phyloP scores from a whole-genome alignment of 169 alveolate species.

The Amoebophrya sp. region DNA sequence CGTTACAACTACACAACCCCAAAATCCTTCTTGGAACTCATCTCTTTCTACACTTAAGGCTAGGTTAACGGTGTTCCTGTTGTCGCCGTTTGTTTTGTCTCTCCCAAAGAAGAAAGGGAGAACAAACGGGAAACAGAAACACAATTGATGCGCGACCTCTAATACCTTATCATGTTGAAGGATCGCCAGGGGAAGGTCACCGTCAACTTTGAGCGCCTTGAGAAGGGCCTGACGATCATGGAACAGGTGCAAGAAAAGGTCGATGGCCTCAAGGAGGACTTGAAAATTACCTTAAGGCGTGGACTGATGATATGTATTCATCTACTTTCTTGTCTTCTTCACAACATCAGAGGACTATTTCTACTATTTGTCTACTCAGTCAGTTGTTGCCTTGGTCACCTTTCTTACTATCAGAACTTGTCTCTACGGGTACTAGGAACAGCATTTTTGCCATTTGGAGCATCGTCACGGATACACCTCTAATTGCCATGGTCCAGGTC shows the following conservation, averaged over 20 bases:
- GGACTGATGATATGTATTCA: too few relatives aligned
- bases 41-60: slow-evolving; percentile 80
- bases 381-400: too few relatives aligned
- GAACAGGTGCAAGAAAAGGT: slow-evolving; percentile 76
- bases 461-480: too few relatives aligned
- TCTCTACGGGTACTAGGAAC: too few relatives aligned
- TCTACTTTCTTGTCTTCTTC: too few relatives aligned
- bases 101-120: neutral
- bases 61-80: slow-evolving; percentile 71
- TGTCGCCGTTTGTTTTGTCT: slow-evolving; percentile 51
- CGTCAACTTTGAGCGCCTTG: slow-evolving; percentile 68
- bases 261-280: slow-evolving; percentile 77
- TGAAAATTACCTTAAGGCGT: too few relatives aligned
- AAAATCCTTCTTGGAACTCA: slow-evolving; percentile 86
- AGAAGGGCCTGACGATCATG: slow-evolving; percentile 77
- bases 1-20: slow-evolving; percentile 93
- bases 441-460: too few relatives aligned
- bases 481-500: slow-evolving; percentile 82
- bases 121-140: slow-evolving; percentile 1
- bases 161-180: neutral
- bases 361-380: too few relatives aligned
- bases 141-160: too few relatives aligned
- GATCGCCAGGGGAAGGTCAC: slow-evolving; percentile 37
- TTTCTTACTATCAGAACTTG: too few relatives aligned
- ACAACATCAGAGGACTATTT: too few relatives aligned